Evolutionary conservation across 257 asterid species (phyloP).

Genomic region (Salvia hispanica): DNA sequence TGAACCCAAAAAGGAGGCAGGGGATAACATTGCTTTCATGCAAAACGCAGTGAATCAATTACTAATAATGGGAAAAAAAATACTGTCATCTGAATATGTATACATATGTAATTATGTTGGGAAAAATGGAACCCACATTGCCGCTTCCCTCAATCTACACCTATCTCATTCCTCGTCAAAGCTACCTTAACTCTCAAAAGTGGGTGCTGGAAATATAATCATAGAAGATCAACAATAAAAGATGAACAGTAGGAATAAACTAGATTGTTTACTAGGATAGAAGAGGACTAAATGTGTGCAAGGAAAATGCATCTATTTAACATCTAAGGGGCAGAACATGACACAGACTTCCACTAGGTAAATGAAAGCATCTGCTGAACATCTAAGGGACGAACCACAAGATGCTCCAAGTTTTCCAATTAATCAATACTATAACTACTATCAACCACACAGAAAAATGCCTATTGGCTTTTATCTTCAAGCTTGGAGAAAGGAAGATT

Average conservation of each 20-base stretch:
- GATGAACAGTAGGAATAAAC: slow-evolving; percentile 18
- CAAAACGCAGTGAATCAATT: slow-evolving; percentile 4
- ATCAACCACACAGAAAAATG: slow-evolving; percentile 9
- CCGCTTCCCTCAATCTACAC: slow-evolving; percentile 7
- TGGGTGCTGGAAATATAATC: not conserved
- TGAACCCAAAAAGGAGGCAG: slow-evolving; percentile 15
- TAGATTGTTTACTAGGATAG: slow-evolving; percentile 12
- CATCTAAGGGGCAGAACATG: slow-evolving; percentile 7
- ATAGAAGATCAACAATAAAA: not conserved
- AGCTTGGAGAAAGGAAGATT: slow-evolving; percentile 43
- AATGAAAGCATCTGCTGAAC: slow-evolving; percentile 3
- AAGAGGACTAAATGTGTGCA: slow-evolving; percentile 15
- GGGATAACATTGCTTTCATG: not conserved
- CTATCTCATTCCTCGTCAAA: not conserved
- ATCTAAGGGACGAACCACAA: slow-evolving; percentile 6
- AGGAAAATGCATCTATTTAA: slow-evolving; percentile 1
- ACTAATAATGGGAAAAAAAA: not conserved
- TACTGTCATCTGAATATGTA: not conserved
- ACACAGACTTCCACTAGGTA: slow-evolving; percentile 44
- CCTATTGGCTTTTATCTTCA: slow-evolving; percentile 17
- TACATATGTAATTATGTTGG: not conserved
- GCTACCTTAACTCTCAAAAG: slow-evolving; percentile 8
- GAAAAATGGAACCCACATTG: slow-evolving; percentile 3
- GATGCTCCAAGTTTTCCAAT: slow-evolving; percentile 13
- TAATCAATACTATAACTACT: slow-evolving; percentile 11